These are phyloP conservation scores for Nakazawaea holstii DNA, from an alignment of 805 yeast species.

Conservation along the genomic window DNA sequence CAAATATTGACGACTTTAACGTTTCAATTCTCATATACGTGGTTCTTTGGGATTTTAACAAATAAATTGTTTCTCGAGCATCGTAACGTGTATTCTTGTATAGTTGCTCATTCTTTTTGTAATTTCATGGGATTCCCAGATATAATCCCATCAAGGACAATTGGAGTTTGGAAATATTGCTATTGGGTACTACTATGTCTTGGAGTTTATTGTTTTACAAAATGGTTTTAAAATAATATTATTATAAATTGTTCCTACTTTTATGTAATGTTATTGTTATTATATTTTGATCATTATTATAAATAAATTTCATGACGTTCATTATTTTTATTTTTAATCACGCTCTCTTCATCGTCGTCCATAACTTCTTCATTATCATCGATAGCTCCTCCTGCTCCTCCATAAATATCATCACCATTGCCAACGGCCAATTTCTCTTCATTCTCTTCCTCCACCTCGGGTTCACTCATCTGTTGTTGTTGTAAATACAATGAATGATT, in stretches of 20 bases:
- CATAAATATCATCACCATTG: slow-evolving; percentile 12
- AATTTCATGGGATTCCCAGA: slow-evolving; percentile 68
- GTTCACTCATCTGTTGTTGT: slow-evolving; percentile 30
- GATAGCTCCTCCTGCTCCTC: slow-evolving; percentile 10
- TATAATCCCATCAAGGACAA: slow-evolving; percentile 11
- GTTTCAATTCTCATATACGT: slow-evolving; percentile 61
- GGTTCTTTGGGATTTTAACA: slow-evolving; percentile 66
- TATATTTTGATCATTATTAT: background rate
- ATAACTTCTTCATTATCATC: slow-evolving; percentile 12
- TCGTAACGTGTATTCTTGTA: slow-evolving; percentile 49
- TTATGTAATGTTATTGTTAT: background rate
- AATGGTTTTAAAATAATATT: background rate
- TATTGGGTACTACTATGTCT: slow-evolving; percentile 32
- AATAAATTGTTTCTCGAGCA: slow-evolving; percentile 46
- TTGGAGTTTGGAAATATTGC: slow-evolving; percentile 19
- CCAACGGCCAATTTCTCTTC: background rate
- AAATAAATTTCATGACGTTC: slow-evolving; percentile 8
- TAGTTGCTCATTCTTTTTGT: slow-evolving; percentile 60
- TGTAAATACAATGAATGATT: slow-evolving; percentile 84
- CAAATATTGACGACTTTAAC: slow-evolving; percentile 30
- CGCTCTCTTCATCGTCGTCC: slow-evolving; percentile 10
- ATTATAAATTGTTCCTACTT: background rate
- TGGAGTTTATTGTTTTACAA: slow-evolving; percentile 10
- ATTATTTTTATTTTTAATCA: background rate
- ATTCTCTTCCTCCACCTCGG: slow-evolving; percentile 5